These are phyloP conservation scores for Backusella morwellensis DNA, from an alignment of 192 early-diverging fungal species.

Conservation along the genomic window DNA sequence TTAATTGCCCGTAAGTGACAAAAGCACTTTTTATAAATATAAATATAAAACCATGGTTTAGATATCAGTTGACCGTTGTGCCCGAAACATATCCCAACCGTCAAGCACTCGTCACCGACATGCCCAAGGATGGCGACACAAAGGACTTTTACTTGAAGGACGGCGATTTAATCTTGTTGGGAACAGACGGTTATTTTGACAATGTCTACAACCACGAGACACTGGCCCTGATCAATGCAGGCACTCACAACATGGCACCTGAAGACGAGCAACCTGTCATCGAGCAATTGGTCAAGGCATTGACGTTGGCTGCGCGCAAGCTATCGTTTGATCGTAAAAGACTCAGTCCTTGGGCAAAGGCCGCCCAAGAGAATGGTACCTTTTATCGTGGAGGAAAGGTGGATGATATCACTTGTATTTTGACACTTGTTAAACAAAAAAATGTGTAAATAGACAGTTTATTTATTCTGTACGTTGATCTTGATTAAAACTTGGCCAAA, in stretches of 20 bases:
- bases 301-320: slow-evolving; percentile 52
- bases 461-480: slow-evolving; percentile 14
- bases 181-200: slow-evolving; percentile 62
- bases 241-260: slow-evolving; percentile 8
- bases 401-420: slow-evolving; percentile 59
- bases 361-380: slow-evolving; percentile 47
- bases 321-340: slow-evolving; percentile 49
- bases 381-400: slow-evolving; percentile 50
- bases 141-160: slow-evolving; percentile 50
- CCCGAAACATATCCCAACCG: slow-evolving; percentile 54
- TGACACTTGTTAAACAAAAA: slow-evolving; percentile 41
- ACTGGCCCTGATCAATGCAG: slow-evolving; percentile 46
- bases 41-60: background rate
- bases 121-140: slow-evolving; percentile 55
- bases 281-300: slow-evolving; percentile 41
- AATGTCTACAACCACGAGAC: slow-evolving; percentile 59
- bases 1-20: slow-evolving; percentile 51
- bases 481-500: slow-evolving; percentile 24
- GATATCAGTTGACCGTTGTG: slow-evolving; percentile 55
- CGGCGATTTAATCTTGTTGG: slow-evolving; percentile 57
- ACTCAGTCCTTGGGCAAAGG: slow-evolving; percentile 47
- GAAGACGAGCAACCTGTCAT: slow-evolving; percentile 25
- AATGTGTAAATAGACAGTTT: background rate
- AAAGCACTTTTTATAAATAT: background rate
- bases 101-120: slow-evolving; percentile 47